phyloP scores from a whole-genome alignment of 257 asterid genomes.

The Ballota nigra region DNA sequence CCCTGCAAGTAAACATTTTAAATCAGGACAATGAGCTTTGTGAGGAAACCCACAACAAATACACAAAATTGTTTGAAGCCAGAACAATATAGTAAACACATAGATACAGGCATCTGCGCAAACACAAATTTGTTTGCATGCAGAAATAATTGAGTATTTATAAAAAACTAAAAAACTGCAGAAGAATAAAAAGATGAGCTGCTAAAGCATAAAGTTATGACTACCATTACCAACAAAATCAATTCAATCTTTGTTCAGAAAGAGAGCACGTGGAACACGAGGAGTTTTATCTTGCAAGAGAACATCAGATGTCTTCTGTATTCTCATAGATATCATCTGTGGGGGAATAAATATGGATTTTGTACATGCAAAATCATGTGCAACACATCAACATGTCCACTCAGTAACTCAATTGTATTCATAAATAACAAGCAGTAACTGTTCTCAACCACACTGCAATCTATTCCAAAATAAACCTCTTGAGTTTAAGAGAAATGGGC shows the following conservation, averaged over 20 bases:
- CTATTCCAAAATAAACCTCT: neutral
- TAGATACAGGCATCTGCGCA: neutral
- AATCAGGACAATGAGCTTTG: conserved; percentile 19
- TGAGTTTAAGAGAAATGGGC: neutral
- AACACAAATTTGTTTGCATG: neutral
- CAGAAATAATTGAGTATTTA: neutral
- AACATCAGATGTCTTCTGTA: conserved; percentile 4
- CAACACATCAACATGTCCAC: conserved; percentile 5
- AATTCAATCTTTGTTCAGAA: neutral
- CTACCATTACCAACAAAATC: neutral
- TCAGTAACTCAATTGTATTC: neutral
- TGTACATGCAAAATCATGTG: neutral
- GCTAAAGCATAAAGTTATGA: neutral
- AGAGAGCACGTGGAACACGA: neutral
- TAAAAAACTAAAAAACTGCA: neutral
- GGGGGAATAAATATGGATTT: neutral
- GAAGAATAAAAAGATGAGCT: conserved; percentile 5
- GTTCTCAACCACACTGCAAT: conserved; percentile 11
- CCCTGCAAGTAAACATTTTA: conserved; percentile 56
- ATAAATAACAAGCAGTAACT: neutral
- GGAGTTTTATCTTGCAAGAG: conserved; percentile 8
- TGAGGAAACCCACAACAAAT: neutral
- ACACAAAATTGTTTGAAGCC: neutral
- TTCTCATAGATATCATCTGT: neutral
- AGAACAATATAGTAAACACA: neutral